Conservation (phyloP, 495 filamentous ascomycete genomes). For the Gamarada debralockiae region DNA sequence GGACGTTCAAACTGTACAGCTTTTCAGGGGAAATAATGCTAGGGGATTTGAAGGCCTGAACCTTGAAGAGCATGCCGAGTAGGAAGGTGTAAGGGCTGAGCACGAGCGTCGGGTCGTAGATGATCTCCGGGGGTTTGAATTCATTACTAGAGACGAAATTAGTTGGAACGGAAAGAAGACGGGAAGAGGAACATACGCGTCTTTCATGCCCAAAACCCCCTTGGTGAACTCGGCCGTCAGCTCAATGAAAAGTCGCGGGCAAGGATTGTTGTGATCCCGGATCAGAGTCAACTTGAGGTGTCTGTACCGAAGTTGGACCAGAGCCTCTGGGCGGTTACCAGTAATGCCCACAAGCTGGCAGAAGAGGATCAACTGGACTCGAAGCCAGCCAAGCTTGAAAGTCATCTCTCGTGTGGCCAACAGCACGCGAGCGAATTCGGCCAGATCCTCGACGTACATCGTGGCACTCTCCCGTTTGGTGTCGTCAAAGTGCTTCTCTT, state of each 20-base stretch:
- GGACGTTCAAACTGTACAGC: slow-evolving; percentile 28
- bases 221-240: slow-evolving; percentile 33
- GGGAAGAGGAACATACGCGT: slow-evolving; percentile 22
- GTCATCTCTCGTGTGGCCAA: slow-evolving; percentile 33
- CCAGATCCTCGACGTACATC: slow-evolving; percentile 36
- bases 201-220: slow-evolving; percentile 31
- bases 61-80: slow-evolving; percentile 31
- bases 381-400: slow-evolving; percentile 29
- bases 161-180: slow-evolving; percentile 1
- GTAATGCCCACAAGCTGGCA: slow-evolving; percentile 34
- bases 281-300: slow-evolving; percentile 26
- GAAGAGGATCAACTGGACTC: slow-evolving; percentile 34
- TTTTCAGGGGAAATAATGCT: slow-evolving; percentile 26
- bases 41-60: slow-evolving; percentile 28
- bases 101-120: slow-evolving; percentile 29
- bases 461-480: slow-evolving; percentile 25
- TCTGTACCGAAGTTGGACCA: slow-evolving; percentile 29
- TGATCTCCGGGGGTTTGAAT: slow-evolving; percentile 29
- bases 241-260: slow-evolving; percentile 30
- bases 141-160: slow-evolving; percentile 17
- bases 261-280: slow-evolving; percentile 26
- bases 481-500: slow-evolving; percentile 20
- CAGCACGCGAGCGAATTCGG: slow-evolving; percentile 27
- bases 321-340: slow-evolving; percentile 27
- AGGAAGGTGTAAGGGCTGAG: slow-evolving; percentile 24